Conservation (phyloP, 2,329 filamentous ascomycete genomes). For the Aspergillus calidoustus region DNA sequence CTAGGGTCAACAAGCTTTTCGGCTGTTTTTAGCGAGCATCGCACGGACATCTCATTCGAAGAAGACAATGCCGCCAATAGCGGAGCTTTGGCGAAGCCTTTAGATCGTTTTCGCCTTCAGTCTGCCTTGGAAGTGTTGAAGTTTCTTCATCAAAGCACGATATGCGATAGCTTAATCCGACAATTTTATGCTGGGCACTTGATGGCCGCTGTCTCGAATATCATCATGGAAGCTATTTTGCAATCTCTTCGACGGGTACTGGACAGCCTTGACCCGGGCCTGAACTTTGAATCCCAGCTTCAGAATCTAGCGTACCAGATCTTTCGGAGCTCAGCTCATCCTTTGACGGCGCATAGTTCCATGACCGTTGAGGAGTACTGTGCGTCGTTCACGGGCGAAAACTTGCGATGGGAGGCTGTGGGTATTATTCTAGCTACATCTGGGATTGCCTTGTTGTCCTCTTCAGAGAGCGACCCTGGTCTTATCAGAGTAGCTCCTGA, state of each 20-base stretch:
- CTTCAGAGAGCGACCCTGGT: constrained; percentile 37
- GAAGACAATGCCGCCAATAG: constrained; percentile 28
- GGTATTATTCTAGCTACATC: constrained; percentile 46
- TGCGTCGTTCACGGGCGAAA: constrained; percentile 33
- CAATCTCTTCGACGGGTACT: constrained; percentile 33
- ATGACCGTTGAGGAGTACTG: constrained; percentile 41
- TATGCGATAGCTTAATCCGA: constrained; percentile 33
- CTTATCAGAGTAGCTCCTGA: constrained; percentile 29
- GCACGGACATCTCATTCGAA: constrained; percentile 39
- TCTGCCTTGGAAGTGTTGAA: constrained; percentile 36
- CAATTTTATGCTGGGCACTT: constrained; percentile 30
- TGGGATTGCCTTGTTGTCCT: constrained; percentile 40
- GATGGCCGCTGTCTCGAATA: constrained; percentile 30
- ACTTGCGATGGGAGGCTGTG: constrained; percentile 48
- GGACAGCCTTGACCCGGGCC: constrained; percentile 25
- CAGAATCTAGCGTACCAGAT: constrained; percentile 33
- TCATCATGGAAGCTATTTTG: constrained; percentile 32
- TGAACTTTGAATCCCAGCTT: constrained; percentile 32
- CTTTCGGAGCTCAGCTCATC: constrained; percentile 37
- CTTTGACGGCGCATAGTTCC: constrained; percentile 28
- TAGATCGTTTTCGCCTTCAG: constrained; percentile 35
- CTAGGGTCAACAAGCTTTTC: constrained; percentile 42
- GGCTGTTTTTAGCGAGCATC: constrained; percentile 40
- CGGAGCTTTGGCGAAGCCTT: constrained; percentile 20
- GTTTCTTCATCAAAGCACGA: constrained; percentile 33